A percentile compares a stretch with the other conserved stretches of the same genome.
Conservation (phyloP, 106 monocot species). For the Acanthochlamys bracteata region DNA sequence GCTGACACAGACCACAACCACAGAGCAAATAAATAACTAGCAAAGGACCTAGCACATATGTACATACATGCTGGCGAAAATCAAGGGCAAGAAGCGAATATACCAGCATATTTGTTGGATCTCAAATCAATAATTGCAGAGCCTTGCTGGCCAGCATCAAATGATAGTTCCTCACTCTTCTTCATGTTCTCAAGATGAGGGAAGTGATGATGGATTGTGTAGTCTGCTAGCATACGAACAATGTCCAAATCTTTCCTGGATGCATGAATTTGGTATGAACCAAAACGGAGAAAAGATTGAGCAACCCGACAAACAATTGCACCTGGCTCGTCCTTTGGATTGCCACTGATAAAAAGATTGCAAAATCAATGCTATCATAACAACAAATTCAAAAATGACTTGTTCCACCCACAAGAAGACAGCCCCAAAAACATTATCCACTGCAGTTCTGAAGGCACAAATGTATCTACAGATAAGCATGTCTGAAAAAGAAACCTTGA, state of each 20-base stretch:
- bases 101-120: slow-evolving; percentile 96
- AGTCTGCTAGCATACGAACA: slow-evolving; percentile 74
- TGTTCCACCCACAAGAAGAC: too few relatives aligned
- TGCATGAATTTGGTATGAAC: slow-evolving; percentile 93
- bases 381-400: not conserved
- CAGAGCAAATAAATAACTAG: not conserved
- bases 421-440: too few relatives aligned
- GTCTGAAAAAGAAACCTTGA: too few relatives aligned
- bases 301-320: slow-evolving; percentile 97
- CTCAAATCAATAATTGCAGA: slow-evolving; percentile 67
- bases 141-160: slow-evolving; percentile 40
- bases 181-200: slow-evolving; percentile 79
- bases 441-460: too few relatives aligned
- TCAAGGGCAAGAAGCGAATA: not conserved
- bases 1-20: slow-evolving; percentile 28
- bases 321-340: slow-evolving; percentile 94
- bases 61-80: not conserved
- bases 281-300: slow-evolving; percentile 87
- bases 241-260: slow-evolving; percentile 58
- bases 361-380: not conserved
- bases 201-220: slow-evolving; percentile 83
- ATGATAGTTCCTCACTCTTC: slow-evolving; percentile 67
- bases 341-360: slow-evolving; percentile 51
- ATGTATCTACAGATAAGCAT: too few relatives aligned
- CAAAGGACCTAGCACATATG: too few relatives aligned